Conservation (phyloP, 345 rosid genomes). For the Excoecaria cochinchinensis region DNA sequence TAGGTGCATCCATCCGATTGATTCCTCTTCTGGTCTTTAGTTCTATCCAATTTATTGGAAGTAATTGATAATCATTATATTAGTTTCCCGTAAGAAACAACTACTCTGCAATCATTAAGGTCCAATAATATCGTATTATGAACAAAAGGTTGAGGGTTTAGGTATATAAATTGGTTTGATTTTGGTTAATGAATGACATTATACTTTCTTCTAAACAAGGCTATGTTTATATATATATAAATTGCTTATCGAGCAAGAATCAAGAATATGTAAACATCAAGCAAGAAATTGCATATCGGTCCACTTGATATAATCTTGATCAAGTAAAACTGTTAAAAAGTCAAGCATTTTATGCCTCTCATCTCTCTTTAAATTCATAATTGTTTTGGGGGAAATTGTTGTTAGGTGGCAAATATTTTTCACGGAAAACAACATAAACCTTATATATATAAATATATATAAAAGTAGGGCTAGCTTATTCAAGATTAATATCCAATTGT, state of each 20-base stretch:
- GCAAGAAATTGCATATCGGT: not conserved
- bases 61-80: too few relatives aligned
- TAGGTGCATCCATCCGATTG: not conserved
- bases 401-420: slow-evolving; percentile 12
- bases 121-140: too few relatives aligned
- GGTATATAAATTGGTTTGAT: too few relatives aligned
- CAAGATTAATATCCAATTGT: slow-evolving; percentile 3
- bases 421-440: not conserved
- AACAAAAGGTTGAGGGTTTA: too few relatives aligned
- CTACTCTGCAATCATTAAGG: too few relatives aligned
- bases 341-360: not conserved
- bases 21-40: not conserved
- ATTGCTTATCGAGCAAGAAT: not conserved
- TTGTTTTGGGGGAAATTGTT: not conserved
- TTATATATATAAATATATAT: too few relatives aligned
- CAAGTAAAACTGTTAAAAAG: not conserved
- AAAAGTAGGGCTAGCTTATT: too few relatives aligned
- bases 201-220: too few relatives aligned
- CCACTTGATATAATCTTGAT: not conserved
- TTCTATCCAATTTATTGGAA: too few relatives aligned
- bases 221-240: not conserved
- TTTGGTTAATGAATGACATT: too few relatives aligned
- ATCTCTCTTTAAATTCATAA: not conserved
- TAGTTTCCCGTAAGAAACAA: too few relatives aligned
- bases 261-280: not conserved